phyloP scores from a whole-genome alignment of 2,329 filamentous ascomycete genomes.

The Fusarium continuum region DNA sequence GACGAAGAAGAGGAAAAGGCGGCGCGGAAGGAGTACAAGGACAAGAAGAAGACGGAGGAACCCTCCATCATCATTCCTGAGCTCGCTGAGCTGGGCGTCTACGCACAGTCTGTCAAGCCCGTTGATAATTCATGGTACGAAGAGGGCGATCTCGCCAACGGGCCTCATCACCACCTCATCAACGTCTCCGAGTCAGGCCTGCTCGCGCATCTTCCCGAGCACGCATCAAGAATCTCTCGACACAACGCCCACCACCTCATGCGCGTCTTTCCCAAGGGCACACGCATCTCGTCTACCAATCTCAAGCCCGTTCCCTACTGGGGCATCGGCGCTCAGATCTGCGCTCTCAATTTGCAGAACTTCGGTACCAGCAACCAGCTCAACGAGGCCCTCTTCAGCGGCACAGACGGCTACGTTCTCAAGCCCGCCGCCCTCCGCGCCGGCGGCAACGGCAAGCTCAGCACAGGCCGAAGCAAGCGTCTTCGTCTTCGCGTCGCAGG shows the following conservation, averaged over 20 bases:
- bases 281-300: slow-evolving; percentile 72
- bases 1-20: slow-evolving; percentile 55
- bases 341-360: slow-evolving; percentile 75
- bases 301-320: slow-evolving; percentile 71
- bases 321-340: slow-evolving; percentile 74
- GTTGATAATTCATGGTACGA: slow-evolving; percentile 72
- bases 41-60: slow-evolving; percentile 59
- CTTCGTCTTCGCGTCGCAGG: slow-evolving; percentile 69
- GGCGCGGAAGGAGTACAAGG: slow-evolving; percentile 63
- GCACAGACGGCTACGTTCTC: slow-evolving; percentile 71
- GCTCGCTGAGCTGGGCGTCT: slow-evolving; percentile 71
- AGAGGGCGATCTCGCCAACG: slow-evolving; percentile 58
- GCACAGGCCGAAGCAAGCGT: slow-evolving; percentile 56
- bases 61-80: slow-evolving; percentile 67
- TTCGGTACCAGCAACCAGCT: slow-evolving; percentile 73
- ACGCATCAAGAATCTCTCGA: slow-evolving; percentile 57
- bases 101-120: slow-evolving; percentile 76
- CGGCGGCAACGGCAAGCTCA: slow-evolving; percentile 62
- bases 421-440: slow-evolving; percentile 69
- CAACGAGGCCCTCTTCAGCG: slow-evolving; percentile 73
- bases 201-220: slow-evolving; percentile 58
- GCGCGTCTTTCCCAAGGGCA: slow-evolving; percentile 75
- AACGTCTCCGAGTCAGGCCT: slow-evolving; percentile 74
- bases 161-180: slow-evolving; percentile 72
- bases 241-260: slow-evolving; percentile 75